Evolutionary conservation across 805 yeast species (phyloP), one percentile per base, ranked within the genome.

Genomic region (Yamadazyma takamatsuzukensis): DNA sequence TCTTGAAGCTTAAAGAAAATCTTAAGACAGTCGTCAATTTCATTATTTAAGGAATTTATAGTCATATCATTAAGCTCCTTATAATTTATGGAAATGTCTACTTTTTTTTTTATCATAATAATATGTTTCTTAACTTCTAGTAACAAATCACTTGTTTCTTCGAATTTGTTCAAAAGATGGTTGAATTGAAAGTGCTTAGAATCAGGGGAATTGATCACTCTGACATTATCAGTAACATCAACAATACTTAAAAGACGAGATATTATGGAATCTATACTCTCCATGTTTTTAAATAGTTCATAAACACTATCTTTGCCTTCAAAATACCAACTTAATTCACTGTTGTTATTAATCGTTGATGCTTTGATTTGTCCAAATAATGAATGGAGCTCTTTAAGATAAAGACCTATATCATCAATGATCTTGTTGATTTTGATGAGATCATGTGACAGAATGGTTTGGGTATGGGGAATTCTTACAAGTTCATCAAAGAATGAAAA

Each of bases 81-180:
- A 37, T 45, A 57, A 21, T 47, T 45, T 10, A 53, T 41, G 15
- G 65, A 49, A 13, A 56, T 40, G 27, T 56, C 64, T 6, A 56
- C 40, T 24, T 45, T 48, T 27, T 45, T 43, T 33, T 56, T 54
- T 6, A 48, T 31, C 6, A 39, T 11, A 13, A 55, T 41, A 6
- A 48, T 22, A 14, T 29, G 22, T 29, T 53, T 49, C 29, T 51
- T 54, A 6, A 46, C 54, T 1, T 57, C 60, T 15, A 58, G 37
- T 11, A 57, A 32, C 8, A 50, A 29, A 29, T 56, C 59, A 24
- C 52, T 51, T 11, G 52, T 39, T 25, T 43, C 41, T 24, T 56
- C 65, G 25, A 59, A 50, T 21, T 50, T 54, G 10, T 39, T 39
- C 16, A 54, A 36, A n/a, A 59, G 30, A 15, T 38, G 43, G 27